These are phyloP conservation scores for Amanita polypyramis DNA, from an alignment of 768 basidiomycete species.

Conservation along the genomic window DNA sequence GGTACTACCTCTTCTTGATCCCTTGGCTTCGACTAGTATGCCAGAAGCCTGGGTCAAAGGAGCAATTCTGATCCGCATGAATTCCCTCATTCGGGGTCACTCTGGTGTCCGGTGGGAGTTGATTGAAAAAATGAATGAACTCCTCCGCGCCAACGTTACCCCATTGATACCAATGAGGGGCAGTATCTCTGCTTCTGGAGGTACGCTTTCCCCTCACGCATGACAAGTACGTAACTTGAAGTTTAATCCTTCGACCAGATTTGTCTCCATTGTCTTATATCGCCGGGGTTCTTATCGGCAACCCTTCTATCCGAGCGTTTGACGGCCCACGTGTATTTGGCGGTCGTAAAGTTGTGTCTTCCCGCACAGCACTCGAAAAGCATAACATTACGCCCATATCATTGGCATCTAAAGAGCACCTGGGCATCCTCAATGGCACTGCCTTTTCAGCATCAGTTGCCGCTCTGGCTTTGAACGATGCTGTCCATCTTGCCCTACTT, in stretches of 20 bases:
- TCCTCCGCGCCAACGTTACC: constrained; percentile 63
- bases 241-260: constrained; percentile 28
- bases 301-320: constrained; percentile 69
- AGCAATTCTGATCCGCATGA: constrained; percentile 80
- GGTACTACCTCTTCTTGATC: constrained; percentile 62
- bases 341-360: constrained; percentile 41
- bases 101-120: constrained; percentile 78
- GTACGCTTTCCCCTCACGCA: constrained; percentile 23
- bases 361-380: constrained; percentile 43
- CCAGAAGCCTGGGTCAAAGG: constrained; percentile 84
- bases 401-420: constrained; percentile 67
- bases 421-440: constrained; percentile 78
- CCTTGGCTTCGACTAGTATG: constrained; percentile 59
- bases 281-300: constrained; percentile 71
- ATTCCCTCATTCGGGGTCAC: constrained; percentile 82
- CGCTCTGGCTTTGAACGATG: constrained; percentile 61
- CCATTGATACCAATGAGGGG: constrained; percentile 78
- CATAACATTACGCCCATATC: constrained; percentile 56
- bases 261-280: constrained; percentile 77
- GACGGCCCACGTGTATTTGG: constrained; percentile 39
- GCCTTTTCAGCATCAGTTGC: constrained; percentile 79
- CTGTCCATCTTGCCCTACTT: constrained; percentile 54
- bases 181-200: constrained; percentile 77
- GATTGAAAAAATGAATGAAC: constrained; percentile 65
- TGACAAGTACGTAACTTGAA: constrained; percentile 23